Conservation (phyloP, 176 grass and related monocot species). For the Bothriochloa decipiens region DNA sequence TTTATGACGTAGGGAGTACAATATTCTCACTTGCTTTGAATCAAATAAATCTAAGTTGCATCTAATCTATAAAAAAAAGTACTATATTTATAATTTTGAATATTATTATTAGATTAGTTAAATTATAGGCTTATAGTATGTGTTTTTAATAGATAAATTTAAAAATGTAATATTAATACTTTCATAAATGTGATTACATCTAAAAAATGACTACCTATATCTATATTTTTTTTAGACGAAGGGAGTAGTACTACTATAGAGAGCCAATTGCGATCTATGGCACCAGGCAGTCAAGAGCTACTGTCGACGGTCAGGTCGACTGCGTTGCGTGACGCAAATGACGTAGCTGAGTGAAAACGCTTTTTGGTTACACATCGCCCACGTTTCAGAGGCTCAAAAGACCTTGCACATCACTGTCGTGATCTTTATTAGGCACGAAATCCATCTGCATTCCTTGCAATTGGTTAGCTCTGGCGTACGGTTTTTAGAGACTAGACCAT, state of each 20-base stretch:
- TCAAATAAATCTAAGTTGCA: background rate
- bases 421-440: conserved; percentile 8
- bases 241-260: too few species aligned
- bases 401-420: conserved; percentile 25
- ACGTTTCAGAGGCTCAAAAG: background rate
- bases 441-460: background rate
- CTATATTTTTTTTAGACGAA: too few species aligned
- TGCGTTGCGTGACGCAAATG: background rate
- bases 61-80: background rate
- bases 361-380: too few species aligned
- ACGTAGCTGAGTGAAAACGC: background rate
- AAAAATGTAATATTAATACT: background rate
- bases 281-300: background rate
- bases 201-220: too few species aligned
- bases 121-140: too few species aligned
- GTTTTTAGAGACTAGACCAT: conserved; percentile 8
- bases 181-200: background rate
- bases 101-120: background rate
- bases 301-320: background rate
- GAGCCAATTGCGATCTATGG: too few species aligned
- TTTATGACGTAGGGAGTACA: too few species aligned
- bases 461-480: background rate
- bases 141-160: background rate
- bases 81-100: background rate
- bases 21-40: background rate